These are phyloP conservation scores for Leishmania mexicana DNA, from an alignment of 208 protist genomes.

Conservation along the genomic window DNA sequence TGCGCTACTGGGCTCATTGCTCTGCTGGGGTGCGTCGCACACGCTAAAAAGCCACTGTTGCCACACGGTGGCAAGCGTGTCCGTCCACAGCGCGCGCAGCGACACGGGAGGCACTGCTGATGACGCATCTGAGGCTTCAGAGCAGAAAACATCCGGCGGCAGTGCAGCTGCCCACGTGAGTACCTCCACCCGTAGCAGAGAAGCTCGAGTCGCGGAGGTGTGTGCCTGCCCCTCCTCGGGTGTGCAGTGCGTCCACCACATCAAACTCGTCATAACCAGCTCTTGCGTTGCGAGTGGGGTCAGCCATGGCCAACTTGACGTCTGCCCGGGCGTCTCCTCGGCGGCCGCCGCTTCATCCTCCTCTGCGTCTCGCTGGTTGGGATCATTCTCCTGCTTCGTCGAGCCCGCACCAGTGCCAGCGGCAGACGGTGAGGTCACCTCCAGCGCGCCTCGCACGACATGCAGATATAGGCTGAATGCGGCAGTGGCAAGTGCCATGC, in stretches of 20 bases:
- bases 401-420: neutral
- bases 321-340: neutral
- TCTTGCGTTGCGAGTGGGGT: neutral
- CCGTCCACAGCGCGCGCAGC: slow-evolving; percentile 15
- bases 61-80: slow-evolving; percentile 11
- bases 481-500: slow-evolving; percentile 21
- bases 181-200: slow-evolving; percentile 8
- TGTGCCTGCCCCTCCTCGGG: neutral
- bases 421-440: neutral
- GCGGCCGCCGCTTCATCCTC: neutral
- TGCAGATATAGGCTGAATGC: slow-evolving; percentile 35
- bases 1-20: neutral
- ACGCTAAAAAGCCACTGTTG: slow-evolving; percentile 8
- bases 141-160: slow-evolving; percentile 3
- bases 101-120: neutral
- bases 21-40: neutral
- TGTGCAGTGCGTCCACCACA: slow-evolving; percentile 13
- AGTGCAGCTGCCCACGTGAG: slow-evolving; percentile 6
- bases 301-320: neutral
- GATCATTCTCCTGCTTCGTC: neutral
- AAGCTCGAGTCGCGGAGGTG: neutral
- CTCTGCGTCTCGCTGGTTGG: neutral
- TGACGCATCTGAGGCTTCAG: neutral
- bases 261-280: slow-evolving; percentile 9
- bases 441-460: slow-evolving; percentile 19